Conservation (phyloP, 495 filamentous ascomycete species). For the Hypomontagnella submonticulosa region DNA sequence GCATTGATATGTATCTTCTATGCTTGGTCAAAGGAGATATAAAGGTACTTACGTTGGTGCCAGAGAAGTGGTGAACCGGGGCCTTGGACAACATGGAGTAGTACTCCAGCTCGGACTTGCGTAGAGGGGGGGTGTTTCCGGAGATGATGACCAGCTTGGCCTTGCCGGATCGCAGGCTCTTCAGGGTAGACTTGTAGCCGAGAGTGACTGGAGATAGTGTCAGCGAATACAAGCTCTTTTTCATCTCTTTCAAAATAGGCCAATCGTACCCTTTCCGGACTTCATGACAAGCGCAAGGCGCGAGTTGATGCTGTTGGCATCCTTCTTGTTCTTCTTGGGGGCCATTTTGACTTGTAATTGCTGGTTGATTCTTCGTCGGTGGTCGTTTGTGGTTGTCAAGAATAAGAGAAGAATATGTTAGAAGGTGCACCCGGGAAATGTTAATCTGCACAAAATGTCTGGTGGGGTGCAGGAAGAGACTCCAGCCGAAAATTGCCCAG, state of each 20-base stretch:
- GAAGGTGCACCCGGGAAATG: constrained; percentile 18
- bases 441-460: constrained; percentile 22
- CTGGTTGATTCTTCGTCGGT: constrained; percentile 39
- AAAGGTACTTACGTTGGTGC: constrained; percentile 90
- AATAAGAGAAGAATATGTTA: constrained; percentile 33
- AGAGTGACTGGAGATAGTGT: constrained; percentile 69
- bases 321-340: constrained; percentile 94
- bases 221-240: constrained; percentile 22
- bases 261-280: constrained; percentile 78
- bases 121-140: constrained; percentile 94
- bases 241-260: constrained; percentile 34
- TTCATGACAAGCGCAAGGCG: constrained; percentile 92
- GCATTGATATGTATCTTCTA: constrained; percentile 29
- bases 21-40: constrained; percentile 18
- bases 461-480: constrained; percentile 20
- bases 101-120: constrained; percentile 92
- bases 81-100: constrained; percentile 95
- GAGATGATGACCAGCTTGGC: constrained; percentile 81
- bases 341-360: constrained; percentile 69
- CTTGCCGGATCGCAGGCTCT: constrained; percentile 89
- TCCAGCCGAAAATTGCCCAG: constrained; percentile 24
- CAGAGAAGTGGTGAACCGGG: constrained; percentile 92
- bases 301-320: constrained; percentile 75
- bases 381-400: constrained; percentile 39
- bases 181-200: constrained; percentile 96